Percentiles rank a stretch among this genome's conserved stretches.
Conservation (phyloP, 306 rosid species). For the Vigna reflexopilosa region DNA sequence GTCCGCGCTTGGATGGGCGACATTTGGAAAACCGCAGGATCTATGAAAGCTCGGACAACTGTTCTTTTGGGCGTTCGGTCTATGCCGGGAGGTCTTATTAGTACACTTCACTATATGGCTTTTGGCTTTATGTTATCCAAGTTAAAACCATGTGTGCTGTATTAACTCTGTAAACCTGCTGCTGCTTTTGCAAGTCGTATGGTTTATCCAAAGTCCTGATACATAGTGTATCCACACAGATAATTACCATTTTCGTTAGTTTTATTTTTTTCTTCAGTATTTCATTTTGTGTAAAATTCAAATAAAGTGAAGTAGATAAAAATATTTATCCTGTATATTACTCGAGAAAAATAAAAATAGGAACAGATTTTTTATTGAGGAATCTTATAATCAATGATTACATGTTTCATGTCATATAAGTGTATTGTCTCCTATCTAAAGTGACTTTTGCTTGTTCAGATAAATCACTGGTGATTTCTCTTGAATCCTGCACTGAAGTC, state of each 20-base stretch:
- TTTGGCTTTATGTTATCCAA: constrained; percentile 2
- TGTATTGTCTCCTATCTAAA: constrained; percentile 32
- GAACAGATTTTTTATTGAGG: neutral
- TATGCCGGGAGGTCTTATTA: too few relatives aligned
- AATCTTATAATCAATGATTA: constrained; percentile 13
- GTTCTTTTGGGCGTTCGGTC: too few relatives aligned
- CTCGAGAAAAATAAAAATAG: neutral
- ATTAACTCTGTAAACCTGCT: neutral
- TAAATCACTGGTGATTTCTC: constrained; percentile 42
- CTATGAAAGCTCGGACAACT: too few relatives aligned
- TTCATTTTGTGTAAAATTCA: constrained; percentile 18
- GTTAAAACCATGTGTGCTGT: constrained; percentile 11
- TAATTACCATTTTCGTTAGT: neutral
- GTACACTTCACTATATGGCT: constrained; percentile 14
- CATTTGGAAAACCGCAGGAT: too few relatives aligned
- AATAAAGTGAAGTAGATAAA: neutral
- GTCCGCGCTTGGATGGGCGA: too few relatives aligned
- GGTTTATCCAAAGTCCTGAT: neutral
- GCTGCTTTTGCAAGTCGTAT: neutral
- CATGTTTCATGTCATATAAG: neutral
- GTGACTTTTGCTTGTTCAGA: constrained; percentile 49
- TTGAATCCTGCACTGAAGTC: constrained; percentile 56
- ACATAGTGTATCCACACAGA: constrained; percentile 10
- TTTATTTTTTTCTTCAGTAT: neutral
- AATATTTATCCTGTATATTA: constrained; percentile 8